These are phyloP conservation scores for Aquilaria malaccensis DNA, from an alignment of 345 rosid genomes.

Conservation along the genomic window DNA sequence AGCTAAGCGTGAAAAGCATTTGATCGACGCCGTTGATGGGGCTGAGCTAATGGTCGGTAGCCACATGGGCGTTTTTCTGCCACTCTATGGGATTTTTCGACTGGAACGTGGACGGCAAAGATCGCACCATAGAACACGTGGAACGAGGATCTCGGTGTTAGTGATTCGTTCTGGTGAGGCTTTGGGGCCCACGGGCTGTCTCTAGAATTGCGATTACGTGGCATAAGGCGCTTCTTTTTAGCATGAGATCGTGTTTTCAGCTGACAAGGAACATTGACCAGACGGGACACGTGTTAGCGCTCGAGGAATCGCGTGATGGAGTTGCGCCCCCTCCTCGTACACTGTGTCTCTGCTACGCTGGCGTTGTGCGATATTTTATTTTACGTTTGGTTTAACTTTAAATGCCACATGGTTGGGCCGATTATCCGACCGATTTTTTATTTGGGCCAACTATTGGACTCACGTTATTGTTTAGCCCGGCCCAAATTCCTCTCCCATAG, in stretches of 20 bases:
- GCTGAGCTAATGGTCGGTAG: conserved; percentile 12
- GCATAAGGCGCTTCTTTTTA: conserved; percentile 1
- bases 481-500: no score
- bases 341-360: conserved; percentile 13
- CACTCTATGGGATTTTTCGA: conserved; percentile 13
- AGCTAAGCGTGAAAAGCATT: conserved; percentile 4
- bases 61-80: conserved; percentile 27
- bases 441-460: no score
- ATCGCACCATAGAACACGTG: conserved; percentile 25
- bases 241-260: conserved; percentile 3
- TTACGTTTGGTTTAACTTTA: no score
- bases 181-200: conserved; percentile 8
- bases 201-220: conserved; percentile 26
- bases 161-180: conserved; percentile 10
- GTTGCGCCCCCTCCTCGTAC: background rate
- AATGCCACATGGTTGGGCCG: no score
- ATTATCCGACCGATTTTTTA: no score
- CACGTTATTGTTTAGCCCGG: no score
- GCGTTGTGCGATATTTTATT: background rate
- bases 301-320: background rate
- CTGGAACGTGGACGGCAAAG: conserved; percentile 27
- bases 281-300: conserved; percentile 19
- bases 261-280: conserved; percentile 16
- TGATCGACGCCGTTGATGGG: conserved; percentile 17
- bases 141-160: conserved; percentile 12